Base-by-base conservation (phyloP, 495 filamentous ascomycete genomes). In the Xylaria nigripes region DNA sequence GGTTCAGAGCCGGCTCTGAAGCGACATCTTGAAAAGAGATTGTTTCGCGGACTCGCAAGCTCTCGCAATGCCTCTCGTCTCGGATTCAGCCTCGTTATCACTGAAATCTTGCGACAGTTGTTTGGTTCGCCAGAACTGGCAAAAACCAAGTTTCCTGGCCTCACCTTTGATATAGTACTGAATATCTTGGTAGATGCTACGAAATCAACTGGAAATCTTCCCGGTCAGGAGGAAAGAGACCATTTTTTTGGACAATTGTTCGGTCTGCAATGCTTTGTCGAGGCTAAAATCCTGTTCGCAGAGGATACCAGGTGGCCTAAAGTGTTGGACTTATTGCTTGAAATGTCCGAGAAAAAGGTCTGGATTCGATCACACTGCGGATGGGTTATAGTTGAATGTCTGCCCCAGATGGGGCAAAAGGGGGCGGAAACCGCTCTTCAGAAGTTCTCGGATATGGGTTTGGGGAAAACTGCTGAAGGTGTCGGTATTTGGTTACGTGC, bases 361-460 rank as follows among this genome's bases (percentile, higher is more conserved):
- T 96, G 93, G 94, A 77, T 98, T 51, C 80, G 86, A 53, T 85
- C 93, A 65, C 86, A 92, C 63, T 93, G 88, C 60, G 88, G 87
- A 12, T 89, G 81, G 78, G 77, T 93, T 29, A 72, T 81, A 44
- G 76, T 77, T 27, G 72, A 79, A 60, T 75, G 75, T 13, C 56
- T 80, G 10, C 56, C 65, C 4, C 69, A 75, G 51, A 77, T 79
- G 76, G 65, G 70, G 36, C 63, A 76, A 57, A 63, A 73, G 40
- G 79, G 77, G 29, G 78, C 81, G 15, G 77, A 85, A 55, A 68
- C 70, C 21, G 80, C 86, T 0, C 71, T 96, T 51, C 71, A 83
- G 47, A 76, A 71, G 13, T 58, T 95, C 8, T 70, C 72, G 21
- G 76, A 82, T 32, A 74, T 78, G 41, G 84, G 86, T 0, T 67